Conservation (phyloP, 257 asterid genomes). For the Salvia splendens region DNA sequence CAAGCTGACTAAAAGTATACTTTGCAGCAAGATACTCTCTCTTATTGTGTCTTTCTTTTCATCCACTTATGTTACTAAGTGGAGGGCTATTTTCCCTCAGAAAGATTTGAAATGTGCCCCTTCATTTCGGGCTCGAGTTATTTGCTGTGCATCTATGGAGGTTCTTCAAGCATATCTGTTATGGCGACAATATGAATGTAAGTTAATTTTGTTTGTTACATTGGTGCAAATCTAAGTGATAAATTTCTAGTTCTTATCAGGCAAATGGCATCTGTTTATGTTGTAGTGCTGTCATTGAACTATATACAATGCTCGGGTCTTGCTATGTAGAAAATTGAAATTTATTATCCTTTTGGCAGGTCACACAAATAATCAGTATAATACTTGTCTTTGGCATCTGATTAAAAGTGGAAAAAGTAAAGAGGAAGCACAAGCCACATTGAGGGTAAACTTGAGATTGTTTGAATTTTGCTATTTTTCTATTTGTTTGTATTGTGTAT, state of each 20-base stretch:
- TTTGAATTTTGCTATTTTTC: conserved; percentile 8
- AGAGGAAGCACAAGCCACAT: conserved; percentile 56
- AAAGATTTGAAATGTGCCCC: conserved; percentile 59
- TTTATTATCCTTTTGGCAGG: conserved; percentile 46
- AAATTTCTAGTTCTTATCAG: conserved; percentile 8
- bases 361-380: conserved; percentile 61
- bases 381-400: conserved; percentile 77
- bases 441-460: conserved; percentile 50
- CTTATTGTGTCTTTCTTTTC: conserved; percentile 72
- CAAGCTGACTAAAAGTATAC: conserved; percentile 24
- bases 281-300: conserved; percentile 7
- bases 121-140: conserved; percentile 65
- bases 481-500: not conserved
- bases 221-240: not conserved
- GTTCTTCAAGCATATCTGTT: conserved; percentile 84
- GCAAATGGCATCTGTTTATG: conserved; percentile 3
- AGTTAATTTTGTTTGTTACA: conserved; percentile 28
- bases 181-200: conserved; percentile 81
- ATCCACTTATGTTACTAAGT: conserved; percentile 64
- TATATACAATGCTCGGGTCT: not conserved
- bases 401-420: conserved; percentile 57
- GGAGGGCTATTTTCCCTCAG: conserved; percentile 64
- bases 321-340: conserved; percentile 10
- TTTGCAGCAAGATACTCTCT: conserved; percentile 86
- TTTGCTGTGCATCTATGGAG: conserved; percentile 72